Evolutionary conservation across 352 stramenopile species (phyloP).

Genomic region (Globisporangium cylindrosporum): DNA sequence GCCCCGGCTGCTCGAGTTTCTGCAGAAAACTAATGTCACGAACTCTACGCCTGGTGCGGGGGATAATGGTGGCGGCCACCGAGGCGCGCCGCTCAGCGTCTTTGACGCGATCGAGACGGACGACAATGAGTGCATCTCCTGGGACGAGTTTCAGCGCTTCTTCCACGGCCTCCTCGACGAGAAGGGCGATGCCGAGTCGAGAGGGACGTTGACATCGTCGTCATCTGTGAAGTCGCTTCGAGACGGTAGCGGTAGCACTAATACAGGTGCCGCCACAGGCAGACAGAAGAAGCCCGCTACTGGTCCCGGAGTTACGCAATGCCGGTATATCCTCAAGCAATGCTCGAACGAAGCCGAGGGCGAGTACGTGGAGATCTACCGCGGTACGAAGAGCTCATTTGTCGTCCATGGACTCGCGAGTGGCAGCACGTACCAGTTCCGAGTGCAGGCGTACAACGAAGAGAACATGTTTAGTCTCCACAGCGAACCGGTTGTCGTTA

Average conservation of each 20-base stretch:
- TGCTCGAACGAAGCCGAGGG: slow-evolving; percentile 74
- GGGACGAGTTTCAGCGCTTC: slow-evolving; percentile 80
- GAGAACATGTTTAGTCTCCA: slow-evolving; percentile 67
- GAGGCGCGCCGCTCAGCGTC: slow-evolving; percentile 49
- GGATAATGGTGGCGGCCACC: neutral
- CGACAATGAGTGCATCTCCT: slow-evolving; percentile 84
- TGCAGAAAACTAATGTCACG: slow-evolving; percentile 53
- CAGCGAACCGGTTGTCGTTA: slow-evolving; percentile 73
- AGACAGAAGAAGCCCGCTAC: neutral
- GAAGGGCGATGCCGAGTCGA: slow-evolving; percentile 18
- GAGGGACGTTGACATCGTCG: slow-evolving; percentile 4
- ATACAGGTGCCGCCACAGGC: neutral
- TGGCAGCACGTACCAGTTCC: slow-evolving; percentile 87
- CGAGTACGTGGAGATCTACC: slow-evolving; percentile 87
- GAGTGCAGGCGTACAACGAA: slow-evolving; percentile 81
- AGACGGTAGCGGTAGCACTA: neutral
- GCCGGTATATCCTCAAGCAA: slow-evolving; percentile 86
- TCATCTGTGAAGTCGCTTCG: slow-evolving; percentile 12
- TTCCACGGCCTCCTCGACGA: slow-evolving; percentile 67
- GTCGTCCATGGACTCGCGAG: slow-evolving; percentile 79
- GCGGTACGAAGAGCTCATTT: slow-evolving; percentile 58
- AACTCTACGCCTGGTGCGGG: neutral
- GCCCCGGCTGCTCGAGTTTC: slow-evolving; percentile 66
- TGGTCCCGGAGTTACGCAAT: slow-evolving; percentile 20
- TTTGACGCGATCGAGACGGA: slow-evolving; percentile 90